These are phyloP conservation scores for Lipomyces yarrowii DNA, from an alignment of 1,139 yeast species.

Conservation along the genomic window DNA sequence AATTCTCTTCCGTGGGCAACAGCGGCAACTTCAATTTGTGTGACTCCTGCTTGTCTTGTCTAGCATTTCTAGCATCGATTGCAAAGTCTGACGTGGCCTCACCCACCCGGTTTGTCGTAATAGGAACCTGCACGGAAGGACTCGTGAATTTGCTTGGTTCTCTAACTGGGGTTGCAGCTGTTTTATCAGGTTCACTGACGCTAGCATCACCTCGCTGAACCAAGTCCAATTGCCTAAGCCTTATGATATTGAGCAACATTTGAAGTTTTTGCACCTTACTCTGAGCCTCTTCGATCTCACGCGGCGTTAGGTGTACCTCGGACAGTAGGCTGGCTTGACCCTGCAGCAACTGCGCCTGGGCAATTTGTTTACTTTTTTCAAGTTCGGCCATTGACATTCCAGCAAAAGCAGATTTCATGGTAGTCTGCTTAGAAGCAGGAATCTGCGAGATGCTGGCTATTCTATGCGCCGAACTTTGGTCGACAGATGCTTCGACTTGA, in stretches of 20 bases:
- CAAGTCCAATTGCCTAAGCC: neutral
- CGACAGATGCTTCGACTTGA: neutral
- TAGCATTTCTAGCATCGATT: neutral
- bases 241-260: neutral
- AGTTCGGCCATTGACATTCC: neutral
- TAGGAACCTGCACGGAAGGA: neutral
- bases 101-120: neutral
- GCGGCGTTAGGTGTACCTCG: neutral
- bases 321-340: neutral
- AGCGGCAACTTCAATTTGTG: neutral
- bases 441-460: neutral
- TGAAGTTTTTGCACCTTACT: neutral
- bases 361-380: neutral
- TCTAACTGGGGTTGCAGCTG: neutral
- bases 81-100: neutral
- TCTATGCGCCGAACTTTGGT: neutral
- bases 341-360: neutral
- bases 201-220: neutral
- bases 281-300: neutral
- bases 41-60: neutral
- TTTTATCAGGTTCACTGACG: neutral
- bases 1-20: neutral
- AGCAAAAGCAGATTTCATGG: neutral
- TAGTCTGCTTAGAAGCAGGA: neutral
- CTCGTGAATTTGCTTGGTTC: neutral